phyloP scores from a whole-genome alignment of 2,329 filamentous ascomycete genomes.

The Cladophialophora carrionii region DNA sequence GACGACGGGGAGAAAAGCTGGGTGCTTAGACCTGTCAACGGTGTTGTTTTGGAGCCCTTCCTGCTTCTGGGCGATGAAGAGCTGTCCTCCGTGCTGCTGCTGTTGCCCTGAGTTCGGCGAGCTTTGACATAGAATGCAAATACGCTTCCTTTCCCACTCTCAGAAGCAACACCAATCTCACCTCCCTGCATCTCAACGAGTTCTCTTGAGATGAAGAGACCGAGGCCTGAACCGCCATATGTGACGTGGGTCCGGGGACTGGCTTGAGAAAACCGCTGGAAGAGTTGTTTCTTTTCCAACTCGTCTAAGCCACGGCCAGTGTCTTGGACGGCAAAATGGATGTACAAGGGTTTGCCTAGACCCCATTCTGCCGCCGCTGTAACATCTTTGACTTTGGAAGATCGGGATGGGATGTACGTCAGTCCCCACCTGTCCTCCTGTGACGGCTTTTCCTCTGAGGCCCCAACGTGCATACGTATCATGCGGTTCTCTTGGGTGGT shows the following conservation, averaged over 20 bases:
- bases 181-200: constrained; percentile 81
- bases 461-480: constrained; percentile 59
- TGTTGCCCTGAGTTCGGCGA: constrained; percentile 30
- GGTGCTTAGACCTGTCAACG: constrained; percentile 17
- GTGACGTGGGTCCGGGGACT: constrained; percentile 75
- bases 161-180: constrained; percentile 70
- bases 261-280: constrained; percentile 78
- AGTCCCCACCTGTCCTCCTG: constrained; percentile 46
- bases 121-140: constrained; percentile 64
- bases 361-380: constrained; percentile 58
- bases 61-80: constrained; percentile 5
- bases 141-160: constrained; percentile 59
- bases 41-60: constrained; percentile 25
- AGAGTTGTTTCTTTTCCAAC: constrained; percentile 73
- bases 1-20: constrained; percentile 1
- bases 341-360: constrained; percentile 61
- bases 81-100: constrained; percentile 20
- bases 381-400: constrained; percentile 40
- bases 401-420: constrained; percentile 43
- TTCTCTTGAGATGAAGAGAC: constrained; percentile 76
- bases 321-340: constrained; percentile 75
- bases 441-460: constrained; percentile 52
- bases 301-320: constrained; percentile 73
- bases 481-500: constrained; percentile 51
- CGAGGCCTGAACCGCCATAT: constrained; percentile 77